Evolutionary conservation across 2,329 filamentous ascomycete genomes (phyloP).

Genomic region (Falciphora oryzae): DNA sequence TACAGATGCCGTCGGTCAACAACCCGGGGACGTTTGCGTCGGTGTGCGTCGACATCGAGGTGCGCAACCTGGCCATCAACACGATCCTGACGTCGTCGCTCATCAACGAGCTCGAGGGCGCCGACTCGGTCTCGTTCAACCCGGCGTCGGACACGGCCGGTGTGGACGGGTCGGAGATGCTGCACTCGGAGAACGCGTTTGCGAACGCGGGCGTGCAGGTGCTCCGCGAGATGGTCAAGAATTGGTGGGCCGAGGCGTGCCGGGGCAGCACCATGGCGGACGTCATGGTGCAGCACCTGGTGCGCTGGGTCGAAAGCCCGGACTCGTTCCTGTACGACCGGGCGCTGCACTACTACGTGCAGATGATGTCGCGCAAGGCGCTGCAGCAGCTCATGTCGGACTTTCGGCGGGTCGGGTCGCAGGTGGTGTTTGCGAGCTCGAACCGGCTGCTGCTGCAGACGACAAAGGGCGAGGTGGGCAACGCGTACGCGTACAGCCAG

Average conservation of each 20-base stretch:
- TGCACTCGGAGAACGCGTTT: slow-evolving; percentile 86
- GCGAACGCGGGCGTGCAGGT: slow-evolving; percentile 87
- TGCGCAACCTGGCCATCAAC: slow-evolving; percentile 94
- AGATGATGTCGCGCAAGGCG: slow-evolving; percentile 97
- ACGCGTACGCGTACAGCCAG: slow-evolving; percentile 92
- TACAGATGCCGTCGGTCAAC: slow-evolving; percentile 90
- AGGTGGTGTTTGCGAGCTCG: slow-evolving; percentile 90
- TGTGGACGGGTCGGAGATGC: slow-evolving; percentile 59
- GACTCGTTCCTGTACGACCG: slow-evolving; percentile 94
- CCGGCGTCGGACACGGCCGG: slow-evolving; percentile 51
- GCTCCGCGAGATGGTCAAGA: slow-evolving; percentile 94
- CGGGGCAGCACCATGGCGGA: slow-evolving; percentile 91
- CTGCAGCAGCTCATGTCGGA: slow-evolving; percentile 96
- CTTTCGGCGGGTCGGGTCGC: slow-evolving; percentile 89
- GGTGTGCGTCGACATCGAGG: slow-evolving; percentile 90
- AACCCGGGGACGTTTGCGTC: slow-evolving; percentile 91
- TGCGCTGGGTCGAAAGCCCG: slow-evolving; percentile 93
- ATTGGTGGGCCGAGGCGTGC: slow-evolving; percentile 96
- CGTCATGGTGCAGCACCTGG: slow-evolving; percentile 92
- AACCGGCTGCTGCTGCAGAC: slow-evolving; percentile 90
- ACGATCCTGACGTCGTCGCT: slow-evolving; percentile 94
- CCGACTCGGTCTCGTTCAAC: slow-evolving; percentile 81
- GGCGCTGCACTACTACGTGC: slow-evolving; percentile 92
- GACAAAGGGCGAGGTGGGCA: slow-evolving; percentile 92
- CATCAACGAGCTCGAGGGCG: slow-evolving; percentile 93